Conservation (phyloP, 1,139 yeast species). For the Zygoascus sp. region DNA sequence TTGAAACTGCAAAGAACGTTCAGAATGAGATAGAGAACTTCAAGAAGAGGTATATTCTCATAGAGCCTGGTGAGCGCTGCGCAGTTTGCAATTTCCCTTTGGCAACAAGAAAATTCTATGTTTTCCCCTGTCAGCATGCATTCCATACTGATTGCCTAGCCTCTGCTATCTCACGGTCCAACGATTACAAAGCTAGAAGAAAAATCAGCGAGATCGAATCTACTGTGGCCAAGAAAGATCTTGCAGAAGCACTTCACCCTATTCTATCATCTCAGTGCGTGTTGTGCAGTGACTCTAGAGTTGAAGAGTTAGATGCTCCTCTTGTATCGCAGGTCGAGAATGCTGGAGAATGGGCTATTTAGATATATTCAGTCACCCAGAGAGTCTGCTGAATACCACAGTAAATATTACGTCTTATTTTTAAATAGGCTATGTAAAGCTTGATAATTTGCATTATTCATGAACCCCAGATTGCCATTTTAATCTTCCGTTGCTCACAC, state of each 20-base stretch:
- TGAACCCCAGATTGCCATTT: slow-evolving; percentile 26
- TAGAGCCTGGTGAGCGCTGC: slow-evolving; percentile 86
- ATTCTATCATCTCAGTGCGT: slow-evolving; percentile 66
- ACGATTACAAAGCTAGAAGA: slow-evolving; percentile 65
- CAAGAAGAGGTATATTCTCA: slow-evolving; percentile 47
- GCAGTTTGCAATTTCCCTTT: slow-evolving; percentile 62
- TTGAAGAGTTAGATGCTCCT: slow-evolving; percentile 64
- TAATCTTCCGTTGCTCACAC: slow-evolving; percentile 30
- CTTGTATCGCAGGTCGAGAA: slow-evolving; percentile 28
- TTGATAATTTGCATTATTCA: background rate
- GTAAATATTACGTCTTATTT: background rate
- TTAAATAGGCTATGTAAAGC: background rate
- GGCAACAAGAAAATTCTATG: slow-evolving; percentile 66
- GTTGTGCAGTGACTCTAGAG: slow-evolving; percentile 71
- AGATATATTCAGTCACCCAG: slow-evolving; percentile 3
- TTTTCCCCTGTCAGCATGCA: slow-evolving; percentile 87
- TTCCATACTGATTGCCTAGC: slow-evolving; percentile 86
- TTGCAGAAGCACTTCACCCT: slow-evolving; percentile 49
- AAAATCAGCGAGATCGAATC: slow-evolving; percentile 53
- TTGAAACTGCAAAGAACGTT: slow-evolving; percentile 58
- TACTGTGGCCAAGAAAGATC: slow-evolving; percentile 29
- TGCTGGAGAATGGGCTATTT: slow-evolving; percentile 19
- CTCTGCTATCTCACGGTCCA: slow-evolving; percentile 52
- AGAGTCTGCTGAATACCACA: slow-evolving; percentile 4
- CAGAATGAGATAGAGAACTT: slow-evolving; percentile 54